Evolutionary conservation across 2,329 filamentous ascomycete species (phyloP), one percentile per base, ranked within the genome.

Genomic region (Beauveria brongniartii): DNA sequence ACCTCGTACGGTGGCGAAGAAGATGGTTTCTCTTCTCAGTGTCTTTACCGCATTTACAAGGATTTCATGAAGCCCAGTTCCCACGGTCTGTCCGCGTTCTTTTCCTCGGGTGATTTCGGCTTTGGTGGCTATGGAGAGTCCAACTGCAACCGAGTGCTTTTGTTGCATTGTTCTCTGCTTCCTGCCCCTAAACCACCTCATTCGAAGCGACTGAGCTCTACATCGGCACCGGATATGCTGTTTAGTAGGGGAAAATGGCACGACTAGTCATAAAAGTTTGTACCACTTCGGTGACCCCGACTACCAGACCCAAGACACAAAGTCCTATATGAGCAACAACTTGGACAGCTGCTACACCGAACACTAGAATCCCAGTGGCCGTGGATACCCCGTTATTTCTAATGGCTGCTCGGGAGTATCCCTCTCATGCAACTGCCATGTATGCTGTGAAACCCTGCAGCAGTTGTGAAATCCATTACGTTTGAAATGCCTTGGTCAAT

Each of bases 31-130:
- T 46, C 50, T 9, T 30, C 24, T 9, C 30, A 51, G 30, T 64
- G 61, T 56, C 46, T 61, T 9, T 66, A 73, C 46, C 73, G 81
- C 3, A 80, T 84, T 67, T 83, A 81, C 68, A 70, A 74, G 62
- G 80, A 83, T 71, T 83, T 80, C 68, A 76, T 82, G 75, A 84
- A 84, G 72, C 75, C 83, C 2, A 80, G 78, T 18, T 56, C 81
- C 81, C 54, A 48, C 5, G 80, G 80, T 37, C 73, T 82, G 14
- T 77, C 77, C 1, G 70, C 84, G 14, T 62, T 83, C 40, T 80
- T 78, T 64, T 78, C 78, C 0, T 66, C 66, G 1, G 64, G 66
- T 0, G 65, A 67, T 8, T 28, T 63, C 4, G 66, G 66, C 1
- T 64, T 67, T 18, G 65, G 65, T 3, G 62, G 63, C 48, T 67